These are phyloP conservation scores for Berberis thunbergii DNA, from an alignment of 164 flowering plant genomes.

Conservation along the genomic window DNA sequence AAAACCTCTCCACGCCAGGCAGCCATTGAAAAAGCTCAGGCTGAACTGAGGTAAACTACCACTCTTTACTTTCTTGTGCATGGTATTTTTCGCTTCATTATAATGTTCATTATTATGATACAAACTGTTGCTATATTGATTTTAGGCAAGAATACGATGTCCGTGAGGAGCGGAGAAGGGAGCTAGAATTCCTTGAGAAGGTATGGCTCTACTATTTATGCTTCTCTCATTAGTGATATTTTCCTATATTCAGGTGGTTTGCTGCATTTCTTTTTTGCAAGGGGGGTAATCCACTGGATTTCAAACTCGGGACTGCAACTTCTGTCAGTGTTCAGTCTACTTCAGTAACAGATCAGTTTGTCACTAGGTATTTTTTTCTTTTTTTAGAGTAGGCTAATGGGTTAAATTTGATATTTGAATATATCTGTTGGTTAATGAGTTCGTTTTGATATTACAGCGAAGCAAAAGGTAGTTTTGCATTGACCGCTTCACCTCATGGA, in stretches of 20 bases:
- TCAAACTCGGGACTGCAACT: slow-evolving; percentile 54
- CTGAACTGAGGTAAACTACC: slow-evolving; percentile 64
- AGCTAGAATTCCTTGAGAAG: slow-evolving; percentile 93
- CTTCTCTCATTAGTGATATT: neutral
- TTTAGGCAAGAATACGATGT: slow-evolving; percentile 85
- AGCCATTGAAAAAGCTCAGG: slow-evolving; percentile 86
- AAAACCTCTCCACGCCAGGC: slow-evolving; percentile 77
- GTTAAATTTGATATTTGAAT: neutral
- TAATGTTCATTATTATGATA: neutral
- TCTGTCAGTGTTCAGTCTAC: slow-evolving; percentile 87
- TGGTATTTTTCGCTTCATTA: neutral
- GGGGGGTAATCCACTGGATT: slow-evolving; percentile 99
- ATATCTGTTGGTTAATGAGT: neutral
- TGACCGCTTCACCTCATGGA: slow-evolving; percentile 81
- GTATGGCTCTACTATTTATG: slow-evolving; percentile 32
- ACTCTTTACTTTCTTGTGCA: slow-evolving; percentile 2
- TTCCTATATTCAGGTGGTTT: neutral
- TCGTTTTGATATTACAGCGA: slow-evolving; percentile 41
- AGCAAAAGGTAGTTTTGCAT: slow-evolving; percentile 83
- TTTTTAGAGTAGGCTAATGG: neutral
- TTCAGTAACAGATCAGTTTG: slow-evolving; percentile 67
- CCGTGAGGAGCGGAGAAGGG: slow-evolving; percentile 79
- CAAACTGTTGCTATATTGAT: slow-evolving; percentile 6
- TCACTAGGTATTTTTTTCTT: slow-evolving; percentile 49
- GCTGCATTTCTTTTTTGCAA: slow-evolving; percentile 6